phyloP scores from a whole-genome alignment of 2,329 filamentous ascomycete species.

The Colletotrichum tabaci region DNA sequence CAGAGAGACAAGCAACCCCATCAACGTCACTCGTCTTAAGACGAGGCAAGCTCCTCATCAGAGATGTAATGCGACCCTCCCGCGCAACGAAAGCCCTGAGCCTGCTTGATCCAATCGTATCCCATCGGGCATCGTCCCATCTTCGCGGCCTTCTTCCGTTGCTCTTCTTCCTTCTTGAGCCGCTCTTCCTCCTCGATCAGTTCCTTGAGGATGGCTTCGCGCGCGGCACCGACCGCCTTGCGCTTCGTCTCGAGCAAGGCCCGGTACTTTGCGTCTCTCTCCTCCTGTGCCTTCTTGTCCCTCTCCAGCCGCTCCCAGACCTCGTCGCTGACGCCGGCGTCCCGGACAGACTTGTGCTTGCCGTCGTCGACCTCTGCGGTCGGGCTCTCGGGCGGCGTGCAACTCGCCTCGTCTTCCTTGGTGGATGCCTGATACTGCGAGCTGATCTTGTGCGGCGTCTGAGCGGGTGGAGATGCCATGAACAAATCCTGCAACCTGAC shows the following conservation, averaged over 20 bases:
- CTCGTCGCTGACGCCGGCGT: slow-evolving; percentile 71
- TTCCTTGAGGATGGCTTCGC: slow-evolving; percentile 54
- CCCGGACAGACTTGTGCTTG: slow-evolving; percentile 55
- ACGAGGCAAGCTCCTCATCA: slow-evolving; percentile 51
- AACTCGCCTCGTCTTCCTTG: background rate
- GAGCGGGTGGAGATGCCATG: background rate
- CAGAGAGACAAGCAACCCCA: background rate
- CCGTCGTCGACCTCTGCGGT: slow-evolving; percentile 26
- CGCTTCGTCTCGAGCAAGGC: slow-evolving; percentile 51
- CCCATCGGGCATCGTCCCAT: slow-evolving; percentile 72
- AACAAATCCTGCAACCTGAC: background rate
- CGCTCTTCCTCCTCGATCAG: slow-evolving; percentile 57
- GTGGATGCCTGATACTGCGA: slow-evolving; percentile 1
- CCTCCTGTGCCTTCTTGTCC: slow-evolving; percentile 53
- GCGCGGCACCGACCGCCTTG: slow-evolving; percentile 48
- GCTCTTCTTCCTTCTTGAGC: slow-evolving; percentile 56
- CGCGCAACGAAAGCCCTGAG: slow-evolving; percentile 72
- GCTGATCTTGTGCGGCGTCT: slow-evolving; percentile 20
- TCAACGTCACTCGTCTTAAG: background rate
- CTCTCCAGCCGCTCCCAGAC: slow-evolving; percentile 73
- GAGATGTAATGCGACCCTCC: slow-evolving; percentile 72
- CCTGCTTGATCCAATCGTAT: slow-evolving; percentile 73
- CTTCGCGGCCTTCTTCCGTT: slow-evolving; percentile 60
- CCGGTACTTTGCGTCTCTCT: slow-evolving; percentile 55
- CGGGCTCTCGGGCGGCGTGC: background rate